Conservation (phyloP, 345 rosid genomes). For the Excoecaria agallocha region DNA sequence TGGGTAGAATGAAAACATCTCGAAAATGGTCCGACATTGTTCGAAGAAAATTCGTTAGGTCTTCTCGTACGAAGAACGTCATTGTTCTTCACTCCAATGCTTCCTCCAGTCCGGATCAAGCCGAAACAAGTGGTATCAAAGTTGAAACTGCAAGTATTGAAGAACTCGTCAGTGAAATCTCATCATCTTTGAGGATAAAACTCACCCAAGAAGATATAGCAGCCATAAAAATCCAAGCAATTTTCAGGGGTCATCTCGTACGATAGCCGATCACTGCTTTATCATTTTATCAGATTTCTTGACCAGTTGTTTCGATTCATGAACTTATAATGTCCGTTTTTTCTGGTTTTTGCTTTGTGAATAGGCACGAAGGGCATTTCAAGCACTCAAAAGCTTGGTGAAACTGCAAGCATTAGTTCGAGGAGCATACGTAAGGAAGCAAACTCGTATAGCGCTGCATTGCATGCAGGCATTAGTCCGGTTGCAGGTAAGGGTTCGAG, state of each 20-base stretch:
- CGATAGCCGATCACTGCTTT: neutral
- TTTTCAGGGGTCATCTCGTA: constrained; percentile 86
- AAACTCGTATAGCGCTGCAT: constrained; percentile 60
- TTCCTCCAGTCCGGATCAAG: constrained; percentile 18
- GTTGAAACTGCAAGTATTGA: neutral
- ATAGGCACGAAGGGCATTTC: constrained; percentile 72
- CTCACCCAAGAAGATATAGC: constrained; percentile 43
- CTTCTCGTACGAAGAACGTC: constrained; percentile 17
- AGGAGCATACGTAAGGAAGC: constrained; percentile 61
- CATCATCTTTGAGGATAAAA: constrained; percentile 3
- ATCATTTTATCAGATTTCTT: neutral
- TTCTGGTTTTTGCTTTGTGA: neutral
- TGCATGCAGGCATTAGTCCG: constrained; percentile 78
- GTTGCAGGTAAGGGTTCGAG: constrained; percentile 71
- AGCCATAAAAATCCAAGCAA: constrained; percentile 71
- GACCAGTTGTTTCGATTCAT: too few species aligned
- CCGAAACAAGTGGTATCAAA: neutral
- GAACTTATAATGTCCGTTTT: neutral
- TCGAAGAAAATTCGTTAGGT: constrained; percentile 30
- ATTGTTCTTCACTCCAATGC: constrained; percentile 20
- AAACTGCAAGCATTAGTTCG: constrained; percentile 77
- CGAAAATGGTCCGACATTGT: constrained; percentile 36
- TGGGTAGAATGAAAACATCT: constrained; percentile 30
- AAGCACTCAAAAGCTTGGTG: constrained; percentile 77
- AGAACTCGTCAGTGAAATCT: neutral